Evolutionary conservation across 2,329 filamentous ascomycete genomes (phyloP).

Genomic region (Zymoseptoria crescenta): DNA sequence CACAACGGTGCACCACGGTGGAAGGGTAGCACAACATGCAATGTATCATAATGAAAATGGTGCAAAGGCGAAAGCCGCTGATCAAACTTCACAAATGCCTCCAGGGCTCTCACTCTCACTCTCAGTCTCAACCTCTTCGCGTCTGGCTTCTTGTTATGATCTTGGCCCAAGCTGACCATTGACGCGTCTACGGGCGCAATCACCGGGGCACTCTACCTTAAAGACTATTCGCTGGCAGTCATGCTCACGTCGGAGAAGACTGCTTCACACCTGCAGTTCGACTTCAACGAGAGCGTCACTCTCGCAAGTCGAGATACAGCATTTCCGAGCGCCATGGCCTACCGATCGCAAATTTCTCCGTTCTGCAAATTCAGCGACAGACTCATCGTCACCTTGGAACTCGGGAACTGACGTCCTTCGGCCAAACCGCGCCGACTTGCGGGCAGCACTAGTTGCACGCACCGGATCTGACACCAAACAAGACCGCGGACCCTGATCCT

Average conservation of each 20-base stretch:
- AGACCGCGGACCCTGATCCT: background rate
- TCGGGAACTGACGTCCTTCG: background rate
- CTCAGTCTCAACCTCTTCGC: background rate
- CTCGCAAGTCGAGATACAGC: too few species aligned
- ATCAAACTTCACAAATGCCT: slow-evolving; percentile 15
- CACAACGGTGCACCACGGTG: slow-evolving; percentile 22
- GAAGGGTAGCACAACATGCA: slow-evolving; percentile 19
- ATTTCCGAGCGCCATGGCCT: too few species aligned
- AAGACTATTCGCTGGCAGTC: too few species aligned
- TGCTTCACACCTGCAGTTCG: too few species aligned
- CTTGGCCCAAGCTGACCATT: background rate
- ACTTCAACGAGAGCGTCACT: too few species aligned
- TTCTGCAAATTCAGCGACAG: too few species aligned
- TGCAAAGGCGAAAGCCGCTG: slow-evolving; percentile 23
- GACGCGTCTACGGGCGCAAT: too few species aligned
- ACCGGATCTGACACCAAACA: background rate
- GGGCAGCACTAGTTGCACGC: background rate
- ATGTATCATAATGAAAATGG: slow-evolving; percentile 36
- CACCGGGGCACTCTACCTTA: too few species aligned
- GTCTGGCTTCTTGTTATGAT: background rate
- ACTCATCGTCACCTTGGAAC: background rate
- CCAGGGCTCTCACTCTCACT: too few species aligned
- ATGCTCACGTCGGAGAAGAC: too few species aligned
- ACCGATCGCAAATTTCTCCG: too few species aligned
- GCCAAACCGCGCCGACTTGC: background rate